phyloP scores from a whole-genome alignment of 345 rosid species.

The Camelina hispida region DNA sequence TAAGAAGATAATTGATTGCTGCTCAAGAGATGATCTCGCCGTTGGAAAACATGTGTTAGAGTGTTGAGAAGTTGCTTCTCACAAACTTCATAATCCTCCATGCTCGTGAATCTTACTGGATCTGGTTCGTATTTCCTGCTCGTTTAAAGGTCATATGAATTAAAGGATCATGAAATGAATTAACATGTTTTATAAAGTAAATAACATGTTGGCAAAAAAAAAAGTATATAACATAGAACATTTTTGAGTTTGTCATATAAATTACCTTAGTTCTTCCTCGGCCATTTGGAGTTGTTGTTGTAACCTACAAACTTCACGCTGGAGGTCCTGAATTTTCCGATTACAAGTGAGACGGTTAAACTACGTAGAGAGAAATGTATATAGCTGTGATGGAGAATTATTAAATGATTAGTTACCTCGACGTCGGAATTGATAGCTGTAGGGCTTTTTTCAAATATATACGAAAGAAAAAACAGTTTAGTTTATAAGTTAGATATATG shows the following conservation, averaged over 20 bases:
- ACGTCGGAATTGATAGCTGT: constrained; percentile 57
- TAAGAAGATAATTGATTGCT: constrained; percentile 52
- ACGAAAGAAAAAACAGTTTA: neutral
- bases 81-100: constrained; percentile 62
- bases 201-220: neutral
- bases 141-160: neutral
- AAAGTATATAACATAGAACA: neutral
- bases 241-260: neutral
- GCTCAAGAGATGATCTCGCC: constrained; percentile 62
- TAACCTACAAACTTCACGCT: constrained; percentile 65
- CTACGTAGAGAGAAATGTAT: neutral
- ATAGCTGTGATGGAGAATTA: too few species aligned
- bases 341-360: neutral
- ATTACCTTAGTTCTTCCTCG: constrained; percentile 67
- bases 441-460: constrained; percentile 48
- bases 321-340: constrained; percentile 55
- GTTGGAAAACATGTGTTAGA: constrained; percentile 55
- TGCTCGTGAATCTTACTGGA: constrained; percentile 52
- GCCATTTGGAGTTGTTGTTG: constrained; percentile 77
- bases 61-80: constrained; percentile 72
- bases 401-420: constrained; percentile 51
- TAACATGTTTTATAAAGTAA: neutral
- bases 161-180: neutral
- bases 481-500: constrained; percentile 2
- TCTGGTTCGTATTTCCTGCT: constrained; percentile 72